These are phyloP conservation scores for Cutaneotrichosporon cyanovorans DNA, from an alignment of 1,284 basidiomycete genomes.

Conservation along the genomic window DNA sequence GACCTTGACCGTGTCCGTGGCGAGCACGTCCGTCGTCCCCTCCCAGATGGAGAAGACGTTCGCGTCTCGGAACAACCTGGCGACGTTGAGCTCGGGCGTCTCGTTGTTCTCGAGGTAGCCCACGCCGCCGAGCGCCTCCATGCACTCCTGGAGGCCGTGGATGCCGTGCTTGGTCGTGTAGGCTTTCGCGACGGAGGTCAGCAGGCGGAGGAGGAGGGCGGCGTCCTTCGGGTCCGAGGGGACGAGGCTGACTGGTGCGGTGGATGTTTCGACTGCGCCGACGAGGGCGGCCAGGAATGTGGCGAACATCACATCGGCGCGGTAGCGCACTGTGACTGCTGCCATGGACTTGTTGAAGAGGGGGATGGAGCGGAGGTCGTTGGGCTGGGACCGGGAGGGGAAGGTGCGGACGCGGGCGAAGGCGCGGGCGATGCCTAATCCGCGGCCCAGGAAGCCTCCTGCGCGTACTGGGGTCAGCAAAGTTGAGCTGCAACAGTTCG, in stretches of 20 bases:
- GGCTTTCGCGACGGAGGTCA: conserved; percentile 65
- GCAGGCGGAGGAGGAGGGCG: conserved; percentile 53
- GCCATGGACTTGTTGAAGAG: conserved; percentile 50
- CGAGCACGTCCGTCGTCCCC: conserved; percentile 50
- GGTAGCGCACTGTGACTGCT: conserved; percentile 55
- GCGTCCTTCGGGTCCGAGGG: conserved; percentile 45
- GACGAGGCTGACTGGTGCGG: conserved; percentile 5
- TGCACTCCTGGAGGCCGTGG: conserved; percentile 62
- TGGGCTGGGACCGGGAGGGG: conserved; percentile 48
- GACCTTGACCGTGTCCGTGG: conserved; percentile 18
- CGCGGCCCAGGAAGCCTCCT: conserved; percentile 54
- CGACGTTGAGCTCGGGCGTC: conserved; percentile 45
- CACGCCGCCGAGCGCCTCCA: conserved; percentile 66
- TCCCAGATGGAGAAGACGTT: conserved; percentile 78
- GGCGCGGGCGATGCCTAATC: conserved; percentile 57
- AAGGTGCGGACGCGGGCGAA: conserved; percentile 54
- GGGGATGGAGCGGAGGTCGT: conserved; percentile 52
- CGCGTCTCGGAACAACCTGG: conserved; percentile 53
- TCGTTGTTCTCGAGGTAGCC: conserved; percentile 77
- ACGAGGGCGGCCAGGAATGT: conserved; percentile 57
- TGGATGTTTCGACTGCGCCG: conserved; percentile 57
- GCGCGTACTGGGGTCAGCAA: not conserved
- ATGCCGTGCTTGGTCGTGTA: conserved; percentile 61
- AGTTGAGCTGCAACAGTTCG: too few species aligned
- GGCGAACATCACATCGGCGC: conserved; percentile 57